Base-by-base conservation (phyloP, 306 rosid species). In the Sechiopsis laciniata region DNA sequence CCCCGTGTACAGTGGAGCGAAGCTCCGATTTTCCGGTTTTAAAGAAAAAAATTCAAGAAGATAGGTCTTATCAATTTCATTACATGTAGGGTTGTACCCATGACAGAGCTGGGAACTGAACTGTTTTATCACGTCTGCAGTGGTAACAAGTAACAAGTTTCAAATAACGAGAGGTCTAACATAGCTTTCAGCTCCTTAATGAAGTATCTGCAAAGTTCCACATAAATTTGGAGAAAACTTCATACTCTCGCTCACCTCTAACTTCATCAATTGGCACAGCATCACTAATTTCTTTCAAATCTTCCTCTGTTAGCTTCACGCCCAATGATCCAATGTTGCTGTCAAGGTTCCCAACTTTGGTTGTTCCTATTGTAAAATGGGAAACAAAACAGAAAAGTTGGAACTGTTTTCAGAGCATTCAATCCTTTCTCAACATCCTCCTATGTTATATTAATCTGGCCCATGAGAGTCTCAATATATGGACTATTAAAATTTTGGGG, bases 161-260 rank as follows among this genome's bases (percentile, higher is more conserved):
- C 66, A 60, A 60, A 60, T 24, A 5, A 15, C 10, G 50, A 62
- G 6, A 62, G 40, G 48, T 62, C 69, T 29, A 2, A 32, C 20
- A 7, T 14, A 7, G 48, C 5, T 15, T 62, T 62, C 50, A 62
- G 40, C 21, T 9, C 83, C 76, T 89, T 19, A 80, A 55, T 5
- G 90, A 85, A 40, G 88, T 83, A 75, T 80, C 81, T 75, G 90
- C 86, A 77, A 74, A 78, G 65, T 78, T 68, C 90, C 92, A 85
- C 55, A 3, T 21, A 16, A 59, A 75, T 17, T 75, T 66, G 11
- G 37, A 54, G 15, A 83, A 68, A 45, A 24, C n/a, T 42, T 16
- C 84, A 51, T 8, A 85, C 26, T 84, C 86, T 81, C 82, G 77
- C 45, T 79, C 56, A 6, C 90, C 92, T 1, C 79, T 78, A 66